Base-by-base conservation (phyloP, 2,329 filamentous ascomycete species). In the Aspergillus sp. region DNA sequence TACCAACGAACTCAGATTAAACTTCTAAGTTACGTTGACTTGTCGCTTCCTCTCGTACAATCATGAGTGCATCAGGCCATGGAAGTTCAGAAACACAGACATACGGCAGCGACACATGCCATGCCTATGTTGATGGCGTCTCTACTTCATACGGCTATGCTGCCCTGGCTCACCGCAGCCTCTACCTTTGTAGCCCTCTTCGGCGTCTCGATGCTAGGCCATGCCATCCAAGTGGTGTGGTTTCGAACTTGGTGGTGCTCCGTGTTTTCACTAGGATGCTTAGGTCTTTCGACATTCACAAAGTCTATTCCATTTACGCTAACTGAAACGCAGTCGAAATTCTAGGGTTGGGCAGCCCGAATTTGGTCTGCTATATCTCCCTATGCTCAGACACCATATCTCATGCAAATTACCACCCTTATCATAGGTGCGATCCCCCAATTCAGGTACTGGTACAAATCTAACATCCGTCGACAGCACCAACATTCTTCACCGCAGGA, bases 401-500 rank as follows among this genome's bases (percentile, higher is more conserved):
- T 49, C 10, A 49, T 49, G 10, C 45, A 49, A 49, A n/a, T 49
- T 7, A 49, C 45, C 12, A 49, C 21, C 19, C 45, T 49, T 7
- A 49, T 49, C 45, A 49, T 49, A 15, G 45, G 21, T 49, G 8
- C 12, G n/a, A 49, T n/a, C n/a, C 12, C 19, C 21, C 25, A 23
- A n/a, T 28, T 4, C 12, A 2, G 3, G 5, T 28, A 28, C 21
- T 49, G 19, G 25, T 4, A n/a, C 19, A 23, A 9, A 48, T 5
- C 15, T 28, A 7, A 25, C 6, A 28, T 23, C 5, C 19, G 5
- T 48, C 19, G 23, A 15, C 21, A 48, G 50, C 30, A 21, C 50
- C 30, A 13, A 39, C 50, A 15, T 53, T 53, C 30, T 53, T 53
- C 61, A 78, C 78, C 4, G 79, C 79, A 0, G 79, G 74, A 1